Conservation (phyloP, 768 basidiomycete genomes). For the Trichaptum fuscoviolaceum region DNA sequence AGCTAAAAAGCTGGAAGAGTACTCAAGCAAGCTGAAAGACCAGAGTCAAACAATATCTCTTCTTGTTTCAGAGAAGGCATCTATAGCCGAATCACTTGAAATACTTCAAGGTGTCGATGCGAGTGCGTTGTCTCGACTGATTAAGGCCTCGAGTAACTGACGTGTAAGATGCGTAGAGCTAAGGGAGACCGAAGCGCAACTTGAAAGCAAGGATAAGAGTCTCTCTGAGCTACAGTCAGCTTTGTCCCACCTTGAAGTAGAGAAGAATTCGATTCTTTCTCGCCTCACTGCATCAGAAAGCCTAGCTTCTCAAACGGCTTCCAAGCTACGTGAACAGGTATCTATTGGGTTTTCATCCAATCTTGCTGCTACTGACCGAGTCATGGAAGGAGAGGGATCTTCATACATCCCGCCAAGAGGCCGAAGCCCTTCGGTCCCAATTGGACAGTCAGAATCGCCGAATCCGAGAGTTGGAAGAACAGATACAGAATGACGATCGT, state of each 20-base stretch:
- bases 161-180: not conserved
- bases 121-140: conserved; percentile 36
- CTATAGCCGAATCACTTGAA: conserved; percentile 48
- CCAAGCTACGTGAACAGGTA: not conserved
- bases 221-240: not conserved
- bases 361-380: not conserved
- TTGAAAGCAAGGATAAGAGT: not conserved
- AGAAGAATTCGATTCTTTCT: not conserved
- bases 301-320: not conserved
- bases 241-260: not conserved
- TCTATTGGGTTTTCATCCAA: not conserved
- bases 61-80: conserved; percentile 70
- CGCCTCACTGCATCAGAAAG: not conserved
- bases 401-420: conserved; percentile 51
- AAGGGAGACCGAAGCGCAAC: not conserved
- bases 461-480: conserved; percentile 71
- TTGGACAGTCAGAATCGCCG: conserved; percentile 50
- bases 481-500: conserved; percentile 79
- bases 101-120: conserved; percentile 54
- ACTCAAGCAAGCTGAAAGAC: conserved; percentile 26
- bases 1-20: conserved; percentile 7
- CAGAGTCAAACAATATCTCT: conserved; percentile 71
- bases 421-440: conserved; percentile 47
- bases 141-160: not conserved
- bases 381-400: conserved; percentile 64